Conservation (phyloP, 1,139 yeast species). For the Casaregolazyma suthepensis region DNA sequence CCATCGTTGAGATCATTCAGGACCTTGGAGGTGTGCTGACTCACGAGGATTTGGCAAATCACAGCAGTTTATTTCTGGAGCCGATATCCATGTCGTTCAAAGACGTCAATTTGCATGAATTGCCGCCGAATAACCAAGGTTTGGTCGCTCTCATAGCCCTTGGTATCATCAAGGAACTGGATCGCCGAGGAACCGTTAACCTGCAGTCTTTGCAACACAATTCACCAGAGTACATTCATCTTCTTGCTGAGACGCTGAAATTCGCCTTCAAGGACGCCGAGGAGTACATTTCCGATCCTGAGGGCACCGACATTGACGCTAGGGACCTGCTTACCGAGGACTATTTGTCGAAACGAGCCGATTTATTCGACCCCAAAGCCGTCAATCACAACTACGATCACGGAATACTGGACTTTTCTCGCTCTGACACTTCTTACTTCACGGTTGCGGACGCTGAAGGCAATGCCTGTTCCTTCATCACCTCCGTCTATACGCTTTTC, state of each 20-base stretch:
- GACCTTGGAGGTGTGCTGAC: constrained; percentile 52
- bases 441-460: constrained; percentile 66
- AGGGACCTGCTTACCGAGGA: constrained; percentile 32
- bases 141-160: constrained; percentile 63
- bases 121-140: constrained; percentile 82
- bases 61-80: constrained; percentile 54
- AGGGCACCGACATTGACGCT: constrained; percentile 35
- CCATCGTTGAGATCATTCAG: constrained; percentile 51
- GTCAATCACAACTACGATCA: constrained; percentile 42
- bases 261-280: constrained; percentile 73
- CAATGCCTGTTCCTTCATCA: constrained; percentile 77
- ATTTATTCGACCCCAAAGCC: constrained; percentile 38
- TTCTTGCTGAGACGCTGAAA: constrained; percentile 64
- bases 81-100: constrained; percentile 47
- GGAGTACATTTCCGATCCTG: constrained; percentile 58
- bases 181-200: constrained; percentile 39
- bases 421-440: constrained; percentile 74
- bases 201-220: constrained; percentile 51
- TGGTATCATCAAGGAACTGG: constrained; percentile 57
- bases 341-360: constrained; percentile 48
- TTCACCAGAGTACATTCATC: constrained; percentile 64
- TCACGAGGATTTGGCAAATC: constrained; percentile 49
- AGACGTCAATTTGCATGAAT: constrained; percentile 54
- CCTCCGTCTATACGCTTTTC: constrained; percentile 64
- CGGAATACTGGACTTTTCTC: constrained; percentile 57